Evolutionary conservation across 108 stramenopile species (phyloP), one percentile per base, ranked within the genome.

Genomic region (Cyclotella baltica): DNA sequence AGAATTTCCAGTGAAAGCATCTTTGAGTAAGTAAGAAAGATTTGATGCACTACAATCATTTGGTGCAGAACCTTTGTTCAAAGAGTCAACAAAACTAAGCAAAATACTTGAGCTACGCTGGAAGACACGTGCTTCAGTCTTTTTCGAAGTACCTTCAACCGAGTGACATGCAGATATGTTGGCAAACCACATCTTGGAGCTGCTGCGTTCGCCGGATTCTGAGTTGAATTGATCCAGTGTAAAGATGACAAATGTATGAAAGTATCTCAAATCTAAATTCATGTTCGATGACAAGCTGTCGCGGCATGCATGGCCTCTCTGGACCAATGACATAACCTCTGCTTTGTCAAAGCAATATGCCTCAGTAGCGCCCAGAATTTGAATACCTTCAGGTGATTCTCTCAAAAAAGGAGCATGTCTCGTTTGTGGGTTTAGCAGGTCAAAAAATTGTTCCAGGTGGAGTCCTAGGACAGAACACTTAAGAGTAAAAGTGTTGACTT

Each of bases 1-100:
- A 8, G 43, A 65, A 47, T 70, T 57, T 40, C 70, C 70, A 53
- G 36, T 56, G 36, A 70, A 56, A 27, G 56, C 70, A 70, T 70
- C 55, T 57, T 43, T 55, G 38, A 70, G 55, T 22, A 70, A 4
- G 23, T 33, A 70, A 25, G 70, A 57, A 1, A 70, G 36, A 20
- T 70, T 70, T 37, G 70, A 70, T 37, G 56, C 36, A 13, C 38
- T 20, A 43, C 57, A 70, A 28, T 57, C 56, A 36, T 25, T 35
- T 0, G 35, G 10, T 13, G 55, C 30, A 2, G 0, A 19, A 29
- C 29, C 56, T 16, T 25, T 37, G 38, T 18, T 56, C 36, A 70
- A 38, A 20, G 55, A 38, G 38, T 35, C 36, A 19, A 70, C 70
- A 38, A 70, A 37, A 9, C 55, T 37, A 57, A 38, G 6, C 10